These are phyloP conservation scores for Sutorius eximius DNA, from an alignment of 1,284 basidiomycete genomes.

Conservation along the genomic window DNA sequence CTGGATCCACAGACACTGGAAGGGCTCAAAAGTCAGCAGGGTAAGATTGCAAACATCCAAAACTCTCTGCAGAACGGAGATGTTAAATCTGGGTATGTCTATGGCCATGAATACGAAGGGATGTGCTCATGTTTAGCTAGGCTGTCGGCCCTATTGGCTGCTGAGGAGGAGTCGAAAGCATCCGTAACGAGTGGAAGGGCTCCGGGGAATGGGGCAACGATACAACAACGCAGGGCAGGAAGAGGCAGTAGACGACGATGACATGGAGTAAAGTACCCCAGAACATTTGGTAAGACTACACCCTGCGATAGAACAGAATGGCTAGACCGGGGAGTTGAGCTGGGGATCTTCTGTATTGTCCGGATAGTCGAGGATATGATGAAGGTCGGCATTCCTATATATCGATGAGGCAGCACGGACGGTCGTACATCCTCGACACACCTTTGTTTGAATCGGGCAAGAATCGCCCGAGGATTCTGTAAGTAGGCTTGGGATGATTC, in stretches of 20 bases:
- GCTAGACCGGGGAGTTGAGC: constrained; percentile 6
- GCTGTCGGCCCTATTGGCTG: constrained; percentile 39
- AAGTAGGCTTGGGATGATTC: constrained; percentile 44
- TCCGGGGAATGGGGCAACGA: constrained; percentile 17
- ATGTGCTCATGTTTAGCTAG: constrained; percentile 30
- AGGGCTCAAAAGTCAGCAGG: constrained; percentile 70
- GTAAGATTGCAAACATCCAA: constrained; percentile 59
- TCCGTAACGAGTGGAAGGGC: constrained; percentile 15
- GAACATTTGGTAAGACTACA: neutral
- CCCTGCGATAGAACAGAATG: constrained; percentile 4
- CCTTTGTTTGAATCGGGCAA: constrained; percentile 69
- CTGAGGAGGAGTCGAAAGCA: constrained; percentile 34
- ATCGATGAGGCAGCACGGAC: constrained; percentile 10
- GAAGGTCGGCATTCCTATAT: constrained; percentile 57
- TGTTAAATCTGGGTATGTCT: constrained; percentile 52
- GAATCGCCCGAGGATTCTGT: constrained; percentile 47
- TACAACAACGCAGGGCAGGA: constrained; percentile 34
- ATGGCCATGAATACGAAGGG: neutral
- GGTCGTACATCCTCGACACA: constrained; percentile 24
- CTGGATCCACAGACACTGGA: constrained; percentile 75
- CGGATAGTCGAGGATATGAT: constrained; percentile 55
- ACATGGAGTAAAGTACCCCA: constrained; percentile 8
- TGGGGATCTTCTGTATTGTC: constrained; percentile 12
- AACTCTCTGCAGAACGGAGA: constrained; percentile 60
- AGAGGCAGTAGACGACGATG: constrained; percentile 33